These are phyloP conservation scores for Dioszegia crocea DNA, from an alignment of 768 basidiomycete species.

Conservation along the genomic window DNA sequence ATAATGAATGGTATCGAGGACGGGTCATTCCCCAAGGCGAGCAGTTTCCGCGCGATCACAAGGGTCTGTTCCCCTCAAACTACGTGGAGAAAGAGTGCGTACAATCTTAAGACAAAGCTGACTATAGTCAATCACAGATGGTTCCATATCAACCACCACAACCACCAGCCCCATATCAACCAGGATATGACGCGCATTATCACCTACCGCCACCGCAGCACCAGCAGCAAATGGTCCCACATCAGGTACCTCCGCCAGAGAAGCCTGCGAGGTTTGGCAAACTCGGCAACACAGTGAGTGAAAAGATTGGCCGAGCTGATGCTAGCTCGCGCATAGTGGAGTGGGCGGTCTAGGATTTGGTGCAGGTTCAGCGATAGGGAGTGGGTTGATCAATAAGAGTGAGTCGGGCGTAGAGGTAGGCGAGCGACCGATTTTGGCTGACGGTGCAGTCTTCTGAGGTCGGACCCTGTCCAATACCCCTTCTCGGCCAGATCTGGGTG, in stretches of 20 bases:
- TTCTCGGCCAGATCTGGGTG: too few species aligned
- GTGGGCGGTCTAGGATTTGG: constrained; percentile 5
- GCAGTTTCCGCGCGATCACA: constrained; percentile 20
- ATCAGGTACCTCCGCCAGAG: constrained; percentile 1
- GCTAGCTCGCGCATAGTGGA: not conserved
- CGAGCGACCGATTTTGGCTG: not conserved
- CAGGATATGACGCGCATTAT: too few species aligned
- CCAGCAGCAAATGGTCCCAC: not conserved
- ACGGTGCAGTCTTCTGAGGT: constrained; percentile 6
- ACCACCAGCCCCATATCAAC: not conserved
- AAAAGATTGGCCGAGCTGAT: not conserved
- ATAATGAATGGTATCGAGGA: constrained; percentile 60
- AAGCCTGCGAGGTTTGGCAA: constrained; percentile 36
- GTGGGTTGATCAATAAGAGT: constrained; percentile 26
- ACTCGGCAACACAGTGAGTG: constrained; percentile 33
- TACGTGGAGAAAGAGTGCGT: constrained; percentile 42
- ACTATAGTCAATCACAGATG: not conserved
- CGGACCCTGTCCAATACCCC: too few species aligned
- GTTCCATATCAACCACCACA: constrained; percentile 7
- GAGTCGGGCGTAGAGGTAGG: not conserved
- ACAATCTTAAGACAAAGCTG: not conserved
- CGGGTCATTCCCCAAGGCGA: constrained; percentile 56
- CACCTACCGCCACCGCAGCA: constrained; percentile 17
- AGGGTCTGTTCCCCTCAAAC: constrained; percentile 40
- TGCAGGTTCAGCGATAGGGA: constrained; percentile 17